Percentiles rank a stretch among this genome's conserved stretches.
phyloP scores from a whole-genome alignment of 768 basidiomycete genomes.

The Daedaleopsis sinensis region DNA sequence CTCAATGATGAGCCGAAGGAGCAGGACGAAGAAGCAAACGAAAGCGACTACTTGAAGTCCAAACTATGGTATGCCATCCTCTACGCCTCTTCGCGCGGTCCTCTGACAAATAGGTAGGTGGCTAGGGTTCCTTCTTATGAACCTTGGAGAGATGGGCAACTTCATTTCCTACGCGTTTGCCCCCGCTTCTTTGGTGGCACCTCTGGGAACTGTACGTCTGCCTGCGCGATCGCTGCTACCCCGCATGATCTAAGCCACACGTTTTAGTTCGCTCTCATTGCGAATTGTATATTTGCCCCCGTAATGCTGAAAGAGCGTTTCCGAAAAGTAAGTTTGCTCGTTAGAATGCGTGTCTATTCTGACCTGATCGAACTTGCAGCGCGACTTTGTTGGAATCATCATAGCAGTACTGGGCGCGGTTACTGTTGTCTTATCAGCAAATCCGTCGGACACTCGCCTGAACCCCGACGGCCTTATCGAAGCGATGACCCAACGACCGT shows the following conservation, averaged over 20 bases:
- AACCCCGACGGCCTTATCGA: conserved; percentile 65
- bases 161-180: conserved; percentile 91
- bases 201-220: conserved; percentile 84
- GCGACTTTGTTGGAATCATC: conserved; percentile 75
- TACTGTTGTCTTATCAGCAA: conserved; percentile 86
- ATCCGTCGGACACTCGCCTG: conserved; percentile 70
- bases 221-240: conserved; percentile 7
- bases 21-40: conserved; percentile 44
- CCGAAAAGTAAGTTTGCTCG: conserved; percentile 54
- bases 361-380: conserved; percentile 42
- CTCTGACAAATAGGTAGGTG: conserved; percentile 57
- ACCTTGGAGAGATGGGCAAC: conserved; percentile 87
- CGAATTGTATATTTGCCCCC: conserved; percentile 94
- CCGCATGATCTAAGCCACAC: conserved; percentile 4
- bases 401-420: conserved; percentile 88
- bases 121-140: conserved; percentile 87
- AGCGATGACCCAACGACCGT: conserved; percentile 72
- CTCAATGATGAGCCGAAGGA: not conserved
- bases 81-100: not conserved
- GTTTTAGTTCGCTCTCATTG: conserved; percentile 82
- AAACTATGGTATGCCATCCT: conserved; percentile 68
- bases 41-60: conserved; percentile 80
- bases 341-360: not conserved
- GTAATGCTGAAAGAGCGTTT: conserved; percentile 83
- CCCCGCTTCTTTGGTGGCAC: conserved; percentile 91